Percentiles rank a stretch among this genome's conserved stretches.
Conservation (phyloP, 306 rosid genomes). For the Cyclanthera cordifolia region DNA sequence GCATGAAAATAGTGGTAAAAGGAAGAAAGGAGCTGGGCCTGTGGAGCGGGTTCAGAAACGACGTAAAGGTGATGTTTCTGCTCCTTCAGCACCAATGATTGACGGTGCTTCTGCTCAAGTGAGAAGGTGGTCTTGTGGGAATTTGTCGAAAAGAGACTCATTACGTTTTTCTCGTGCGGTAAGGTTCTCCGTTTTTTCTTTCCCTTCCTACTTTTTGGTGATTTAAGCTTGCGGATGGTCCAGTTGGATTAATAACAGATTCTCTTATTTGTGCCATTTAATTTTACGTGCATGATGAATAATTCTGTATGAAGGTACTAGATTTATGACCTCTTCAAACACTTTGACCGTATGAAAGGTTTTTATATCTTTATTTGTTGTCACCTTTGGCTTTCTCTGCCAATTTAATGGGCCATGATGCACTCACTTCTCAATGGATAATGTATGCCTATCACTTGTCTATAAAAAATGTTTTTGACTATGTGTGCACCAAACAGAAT, state of each 20-base stretch:
- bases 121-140: constrained; percentile 89
- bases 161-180: constrained; percentile 81
- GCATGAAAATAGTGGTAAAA: constrained; percentile 63
- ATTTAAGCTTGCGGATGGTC: not conserved
- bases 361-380: not conserved
- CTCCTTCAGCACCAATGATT: constrained; percentile 66
- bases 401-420: not conserved
- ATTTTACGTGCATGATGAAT: not conserved
- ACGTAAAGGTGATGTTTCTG: constrained; percentile 58
- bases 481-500: not conserved
- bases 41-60: constrained; percentile 67
- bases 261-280: not conserved
- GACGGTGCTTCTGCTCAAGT: constrained; percentile 89
- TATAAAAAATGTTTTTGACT: not conserved
- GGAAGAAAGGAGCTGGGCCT: constrained; percentile 77
- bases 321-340: not conserved
- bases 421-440: not conserved
- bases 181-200: constrained; percentile 20
- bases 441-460: not conserved
- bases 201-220: not conserved
- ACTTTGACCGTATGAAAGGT: not conserved
- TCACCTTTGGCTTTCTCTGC: not conserved
- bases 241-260: not conserved
- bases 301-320: not conserved
- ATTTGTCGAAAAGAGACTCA: constrained; percentile 79